Base-by-base conservation (phyloP, 495 filamentous ascomycete species). In the Xanthoparmelia taractica region DNA sequence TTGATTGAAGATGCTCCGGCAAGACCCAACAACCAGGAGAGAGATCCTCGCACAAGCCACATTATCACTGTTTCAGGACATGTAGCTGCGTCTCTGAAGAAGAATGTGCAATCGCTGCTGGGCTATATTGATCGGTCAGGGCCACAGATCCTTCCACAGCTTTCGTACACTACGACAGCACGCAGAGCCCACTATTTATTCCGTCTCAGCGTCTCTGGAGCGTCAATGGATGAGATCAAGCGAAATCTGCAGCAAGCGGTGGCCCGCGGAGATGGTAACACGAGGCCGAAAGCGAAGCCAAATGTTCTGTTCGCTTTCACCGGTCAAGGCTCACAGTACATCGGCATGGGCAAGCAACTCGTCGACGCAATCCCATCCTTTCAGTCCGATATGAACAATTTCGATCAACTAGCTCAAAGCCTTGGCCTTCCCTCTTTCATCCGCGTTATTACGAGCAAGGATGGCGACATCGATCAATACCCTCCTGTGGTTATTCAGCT, bases 401-500 rank as follows among this genome's bases (percentile, higher is more conserved):
- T 20, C 17, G 40, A 43, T 4, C 15, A 20, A 1, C 18, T 43
- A 3, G 15, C 17, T 43, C 40, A 43, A 20, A 3, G 0, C 20
- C 40, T 3, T 3, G 40, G 40, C 15, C 8, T 43, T 2, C 40
- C 40, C 3, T 43, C 40, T 2, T 20, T 43, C 17, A 18, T 3
- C 17, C 3, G 2, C 2, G 18, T 20, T 17, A 2, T 43, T 17
- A 43, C 40, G 4, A 17, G 1, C 17, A 20, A 2, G 1, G 40
- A 2, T 20, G 40, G 15, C 2, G 17, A 20, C 3, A 4, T 4
- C 20, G 40, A 2, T 1, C 2, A 43, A 70, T 75, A 90, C 27
- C 85, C 86, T n/a, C 88, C 90, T 4, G 79, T 90, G 31, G 81
- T 90, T 25, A 82, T 87, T 10, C 91, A 96, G 70, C 79, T 95